Percentiles rank a stretch among this genome's conserved stretches.
Conservation (phyloP, 2,329 filamentous ascomycete species). For the Dactylellina parvicollis region DNA sequence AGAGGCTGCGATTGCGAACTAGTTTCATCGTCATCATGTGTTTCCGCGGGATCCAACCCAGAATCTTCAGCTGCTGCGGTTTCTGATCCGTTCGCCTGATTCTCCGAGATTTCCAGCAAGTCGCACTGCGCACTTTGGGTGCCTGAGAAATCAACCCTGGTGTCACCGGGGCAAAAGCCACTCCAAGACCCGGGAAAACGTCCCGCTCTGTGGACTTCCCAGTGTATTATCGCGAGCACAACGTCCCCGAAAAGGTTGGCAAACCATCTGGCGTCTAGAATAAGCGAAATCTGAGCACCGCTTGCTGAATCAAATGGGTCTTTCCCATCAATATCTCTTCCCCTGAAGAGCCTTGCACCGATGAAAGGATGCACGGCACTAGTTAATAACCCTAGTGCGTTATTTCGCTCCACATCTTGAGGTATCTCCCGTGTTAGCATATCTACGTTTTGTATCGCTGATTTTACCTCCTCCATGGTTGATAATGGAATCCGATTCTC, state of each 20-base stretch:
- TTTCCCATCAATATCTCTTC: background rate
- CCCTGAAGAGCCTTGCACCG: background rate
- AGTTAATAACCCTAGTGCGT: background rate
- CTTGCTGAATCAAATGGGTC: background rate
- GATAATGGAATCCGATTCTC: background rate
- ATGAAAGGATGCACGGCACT: background rate
- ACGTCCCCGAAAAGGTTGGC: slow-evolving; percentile 3
- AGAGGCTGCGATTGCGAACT: no score
- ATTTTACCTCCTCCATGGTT: background rate
- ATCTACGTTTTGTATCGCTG: background rate
- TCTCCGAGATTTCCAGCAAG: no score
- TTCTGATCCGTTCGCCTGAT: no score
- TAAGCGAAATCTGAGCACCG: background rate
- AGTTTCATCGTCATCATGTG: no score
- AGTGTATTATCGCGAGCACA: slow-evolving; percentile 4
- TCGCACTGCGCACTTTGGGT: no score
- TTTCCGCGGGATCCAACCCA: no score
- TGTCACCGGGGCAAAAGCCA: no score
- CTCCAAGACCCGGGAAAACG: no score
- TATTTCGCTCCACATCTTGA: background rate
- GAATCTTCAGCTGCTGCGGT: no score
- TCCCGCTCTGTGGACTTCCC: background rate
- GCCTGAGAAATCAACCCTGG: no score
- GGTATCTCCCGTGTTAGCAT: background rate
- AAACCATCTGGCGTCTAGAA: slow-evolving; percentile 1